Evolutionary conservation across 1,139 yeast species (phyloP).

Genomic region (Blastobotrys arbuscula): DNA sequence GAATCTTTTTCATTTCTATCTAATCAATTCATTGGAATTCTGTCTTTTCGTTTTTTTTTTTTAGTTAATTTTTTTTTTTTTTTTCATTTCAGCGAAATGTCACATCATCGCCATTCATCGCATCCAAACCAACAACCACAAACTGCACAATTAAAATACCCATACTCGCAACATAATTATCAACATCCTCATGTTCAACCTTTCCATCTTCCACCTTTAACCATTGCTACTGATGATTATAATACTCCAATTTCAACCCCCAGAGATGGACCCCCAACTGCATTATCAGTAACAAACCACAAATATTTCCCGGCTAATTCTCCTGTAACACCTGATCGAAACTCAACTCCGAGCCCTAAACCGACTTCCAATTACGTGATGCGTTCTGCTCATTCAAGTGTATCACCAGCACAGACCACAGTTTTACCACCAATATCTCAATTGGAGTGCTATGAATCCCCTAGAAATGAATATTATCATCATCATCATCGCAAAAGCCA

Average conservation of each 20-base stretch:
- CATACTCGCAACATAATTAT: neutral
- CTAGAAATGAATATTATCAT: neutral
- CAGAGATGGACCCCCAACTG: neutral
- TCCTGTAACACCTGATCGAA: conserved; percentile 2
- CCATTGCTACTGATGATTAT: neutral
- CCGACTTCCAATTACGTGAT: neutral
- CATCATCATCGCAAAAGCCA: neutral
- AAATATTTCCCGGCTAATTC: neutral
- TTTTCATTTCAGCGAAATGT: too few species aligned
- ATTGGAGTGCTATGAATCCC: conserved; percentile 1
- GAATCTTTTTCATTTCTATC: too few species aligned
- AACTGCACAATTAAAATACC: neutral
- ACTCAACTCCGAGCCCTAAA: neutral
- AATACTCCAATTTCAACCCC: conserved; percentile 1
- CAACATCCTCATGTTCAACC: neutral
- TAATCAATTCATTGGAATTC: too few species aligned
- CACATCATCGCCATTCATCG: conserved; percentile 1
- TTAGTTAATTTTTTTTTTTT: too few species aligned
- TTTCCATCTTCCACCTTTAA: neutral
- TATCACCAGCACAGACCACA: conserved; percentile 5
- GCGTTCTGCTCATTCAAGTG: neutral
- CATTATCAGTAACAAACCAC: neutral
- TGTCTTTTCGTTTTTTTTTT: too few species aligned
- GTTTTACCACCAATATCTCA: conserved; percentile 5
- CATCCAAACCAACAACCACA: neutral